Evolutionary conservation across 2,329 filamentous ascomycete genomes (phyloP).

Genomic region (Arthroderma uncinatum): DNA sequence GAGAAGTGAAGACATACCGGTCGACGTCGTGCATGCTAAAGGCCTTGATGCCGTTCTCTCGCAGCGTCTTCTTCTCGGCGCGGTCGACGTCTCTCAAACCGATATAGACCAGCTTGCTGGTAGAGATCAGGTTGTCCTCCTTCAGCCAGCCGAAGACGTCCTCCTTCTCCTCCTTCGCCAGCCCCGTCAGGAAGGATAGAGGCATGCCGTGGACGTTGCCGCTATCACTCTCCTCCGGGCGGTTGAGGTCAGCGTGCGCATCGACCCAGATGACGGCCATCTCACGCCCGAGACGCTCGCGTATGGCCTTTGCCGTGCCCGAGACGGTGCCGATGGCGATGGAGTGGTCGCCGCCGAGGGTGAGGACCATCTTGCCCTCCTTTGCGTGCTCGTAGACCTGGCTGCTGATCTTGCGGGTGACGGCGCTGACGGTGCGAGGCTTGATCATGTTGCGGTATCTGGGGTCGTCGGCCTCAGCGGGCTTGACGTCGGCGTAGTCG

Average conservation of each 20-base stretch:
- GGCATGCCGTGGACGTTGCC: conserved; percentile 99
- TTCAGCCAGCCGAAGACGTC: conserved; percentile 86
- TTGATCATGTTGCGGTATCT: conserved; percentile 91
- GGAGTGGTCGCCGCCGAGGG: conserved; percentile 88
- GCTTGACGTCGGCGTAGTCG: conserved; percentile 65
- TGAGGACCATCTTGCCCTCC: conserved; percentile 76
- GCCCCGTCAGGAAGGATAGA: conserved; percentile 76
- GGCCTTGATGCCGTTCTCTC: conserved; percentile 81
- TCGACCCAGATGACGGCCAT: conserved; percentile 98
- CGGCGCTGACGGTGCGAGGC: conserved; percentile 71
- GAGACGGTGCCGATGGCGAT: conserved; percentile 91
- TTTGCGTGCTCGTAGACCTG: conserved; percentile 82
- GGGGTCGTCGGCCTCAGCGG: conserved; percentile 46
- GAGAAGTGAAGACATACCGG: conserved; percentile 43
- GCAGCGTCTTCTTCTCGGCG: conserved; percentile 86
- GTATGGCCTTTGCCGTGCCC: conserved; percentile 73
- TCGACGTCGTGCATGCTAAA: conserved; percentile 99
- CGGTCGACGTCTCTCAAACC: conserved; percentile 83
- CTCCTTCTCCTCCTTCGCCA: conserved; percentile 63
- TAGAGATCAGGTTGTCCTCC: conserved; percentile 47
- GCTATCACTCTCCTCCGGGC: conserved; percentile 75
- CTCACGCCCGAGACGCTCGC: conserved; percentile 67
- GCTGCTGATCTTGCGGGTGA: conserved; percentile 65
- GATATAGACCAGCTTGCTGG: conserved; percentile 91
- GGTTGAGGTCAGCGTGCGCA: conserved; percentile 96